A percentile compares a stretch with the other conserved stretches of the same genome.
phyloP scores from a whole-genome alignment of 352 stramenopile genomes.

The Phytophthora crassamura region DNA sequence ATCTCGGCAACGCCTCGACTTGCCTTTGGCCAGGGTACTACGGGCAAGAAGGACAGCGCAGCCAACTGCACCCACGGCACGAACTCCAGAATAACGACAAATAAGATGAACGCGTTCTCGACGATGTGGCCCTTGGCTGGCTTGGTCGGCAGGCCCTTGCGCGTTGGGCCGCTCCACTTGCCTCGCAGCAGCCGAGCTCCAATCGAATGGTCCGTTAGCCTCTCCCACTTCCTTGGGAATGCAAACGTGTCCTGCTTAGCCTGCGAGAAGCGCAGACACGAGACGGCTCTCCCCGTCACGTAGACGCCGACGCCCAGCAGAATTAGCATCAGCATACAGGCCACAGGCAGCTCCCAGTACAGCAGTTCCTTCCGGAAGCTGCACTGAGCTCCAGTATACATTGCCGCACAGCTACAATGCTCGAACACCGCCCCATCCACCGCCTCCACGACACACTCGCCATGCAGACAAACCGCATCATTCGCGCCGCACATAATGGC shows the following conservation, averaged over 20 bases:
- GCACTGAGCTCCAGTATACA: conserved; percentile 63
- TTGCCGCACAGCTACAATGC: conserved; percentile 48
- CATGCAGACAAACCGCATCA: conserved; percentile 55
- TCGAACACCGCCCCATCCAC: conserved; percentile 20
- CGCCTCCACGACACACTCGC: conserved; percentile 40
- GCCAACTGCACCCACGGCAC: conserved; percentile 55
- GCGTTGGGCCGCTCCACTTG: conserved; percentile 44
- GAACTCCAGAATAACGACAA: conserved; percentile 50
- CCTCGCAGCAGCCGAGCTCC: conserved; percentile 22
- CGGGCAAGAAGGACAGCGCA: conserved; percentile 57
- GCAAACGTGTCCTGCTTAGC: conserved; percentile 46
- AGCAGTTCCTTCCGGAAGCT: conserved; percentile 43
- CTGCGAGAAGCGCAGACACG: conserved; percentile 48
- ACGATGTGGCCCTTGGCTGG: conserved; percentile 20
- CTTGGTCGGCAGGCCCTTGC: conserved; percentile 40
- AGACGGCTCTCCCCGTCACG: conserved; percentile 27
- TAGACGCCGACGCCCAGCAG: conserved; percentile 44
- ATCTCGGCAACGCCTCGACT: conserved; percentile 42
- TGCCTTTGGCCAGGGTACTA: conserved; percentile 55
- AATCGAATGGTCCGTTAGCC: conserved; percentile 3
- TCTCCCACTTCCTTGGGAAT: conserved; percentile 48
- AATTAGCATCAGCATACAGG: conserved; percentile 42
- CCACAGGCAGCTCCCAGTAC: conserved; percentile 65
- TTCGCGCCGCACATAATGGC: conserved; percentile 57
- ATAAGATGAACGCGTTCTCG: conserved; percentile 42